Evolutionary conservation across 2,329 filamentous ascomycete species (phyloP).

Genomic region (Fusarium fujikuroi): DNA sequence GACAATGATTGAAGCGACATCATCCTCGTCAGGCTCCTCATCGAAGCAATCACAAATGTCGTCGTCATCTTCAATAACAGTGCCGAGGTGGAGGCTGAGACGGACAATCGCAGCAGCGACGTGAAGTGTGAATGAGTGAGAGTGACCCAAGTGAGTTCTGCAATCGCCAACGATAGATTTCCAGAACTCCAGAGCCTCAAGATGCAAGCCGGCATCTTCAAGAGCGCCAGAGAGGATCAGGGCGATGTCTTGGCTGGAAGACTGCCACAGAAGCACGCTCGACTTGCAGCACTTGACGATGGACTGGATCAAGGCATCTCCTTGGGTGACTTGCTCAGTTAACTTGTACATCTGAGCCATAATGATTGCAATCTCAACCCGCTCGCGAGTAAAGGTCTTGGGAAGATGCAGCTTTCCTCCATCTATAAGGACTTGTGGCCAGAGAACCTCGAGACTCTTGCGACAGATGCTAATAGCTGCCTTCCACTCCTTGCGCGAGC

Average conservation of each 20-base stretch:
- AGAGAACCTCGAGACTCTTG: neutral
- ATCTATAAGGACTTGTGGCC: neutral
- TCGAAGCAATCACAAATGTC: neutral
- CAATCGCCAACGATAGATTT: neutral
- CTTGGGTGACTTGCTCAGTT: neutral
- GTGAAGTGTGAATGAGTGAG: neutral
- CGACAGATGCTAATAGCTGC: neutral
- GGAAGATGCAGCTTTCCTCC: neutral
- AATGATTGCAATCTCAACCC: neutral
- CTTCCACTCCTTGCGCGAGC: neutral
- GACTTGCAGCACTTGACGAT: neutral
- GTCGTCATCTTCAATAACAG: neutral
- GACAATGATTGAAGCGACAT: neutral
- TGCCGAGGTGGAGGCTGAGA: neutral
- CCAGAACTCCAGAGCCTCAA: neutral
- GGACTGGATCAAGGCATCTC: neutral
- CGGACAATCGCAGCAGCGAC: neutral
- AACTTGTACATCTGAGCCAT: neutral
- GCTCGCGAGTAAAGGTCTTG: neutral
- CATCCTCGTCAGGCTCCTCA: neutral
- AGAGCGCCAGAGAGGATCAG: neutral
- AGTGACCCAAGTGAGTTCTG: neutral
- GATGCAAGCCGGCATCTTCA: neutral
- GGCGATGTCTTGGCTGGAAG: neutral
- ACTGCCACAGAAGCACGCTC: neutral